Evolutionary conservation across 805 yeast genomes (phyloP).

Genomic region (Myxozyma neotropica): DNA sequence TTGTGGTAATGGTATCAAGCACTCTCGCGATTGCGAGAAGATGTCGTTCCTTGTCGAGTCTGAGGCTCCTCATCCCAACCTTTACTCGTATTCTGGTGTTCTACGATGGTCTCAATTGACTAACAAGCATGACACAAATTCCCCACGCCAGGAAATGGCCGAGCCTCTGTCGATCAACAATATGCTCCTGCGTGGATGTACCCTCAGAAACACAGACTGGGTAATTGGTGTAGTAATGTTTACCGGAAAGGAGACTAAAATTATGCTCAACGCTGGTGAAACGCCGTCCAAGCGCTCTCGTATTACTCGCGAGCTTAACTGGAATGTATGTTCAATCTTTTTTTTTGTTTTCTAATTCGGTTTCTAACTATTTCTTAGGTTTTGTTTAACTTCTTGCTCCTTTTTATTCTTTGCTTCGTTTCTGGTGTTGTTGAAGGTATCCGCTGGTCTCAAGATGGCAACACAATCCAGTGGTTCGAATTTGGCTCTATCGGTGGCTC

Average conservation of each 20-base stretch:
- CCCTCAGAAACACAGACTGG: slow-evolving; percentile 76
- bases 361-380: slow-evolving; percentile 38
- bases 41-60: slow-evolving; percentile 64
- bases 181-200: slow-evolving; percentile 69
- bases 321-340: slow-evolving; percentile 47
- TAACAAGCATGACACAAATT: slow-evolving; percentile 43
- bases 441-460: slow-evolving; percentile 50
- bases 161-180: slow-evolving; percentile 68
- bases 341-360: not conserved
- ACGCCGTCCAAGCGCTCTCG: slow-evolving; percentile 74
- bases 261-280: slow-evolving; percentile 74
- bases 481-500: slow-evolving; percentile 60
- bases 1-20: slow-evolving; percentile 57
- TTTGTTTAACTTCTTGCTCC: slow-evolving; percentile 58
- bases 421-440: slow-evolving; percentile 73
- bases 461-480: slow-evolving; percentile 61
- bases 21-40: slow-evolving; percentile 60
- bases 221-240: slow-evolving; percentile 72
- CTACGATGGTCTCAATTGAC: slow-evolving; percentile 51
- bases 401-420: slow-evolving; percentile 67
- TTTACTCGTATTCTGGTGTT: slow-evolving; percentile 69
- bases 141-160: slow-evolving; percentile 36
- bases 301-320: slow-evolving; percentile 65
- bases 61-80: slow-evolving; percentile 69
- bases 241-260: slow-evolving; percentile 75